Conservation (phyloP, 2,329 filamentous ascomycete species). For the Byssothecium circinans region DNA sequence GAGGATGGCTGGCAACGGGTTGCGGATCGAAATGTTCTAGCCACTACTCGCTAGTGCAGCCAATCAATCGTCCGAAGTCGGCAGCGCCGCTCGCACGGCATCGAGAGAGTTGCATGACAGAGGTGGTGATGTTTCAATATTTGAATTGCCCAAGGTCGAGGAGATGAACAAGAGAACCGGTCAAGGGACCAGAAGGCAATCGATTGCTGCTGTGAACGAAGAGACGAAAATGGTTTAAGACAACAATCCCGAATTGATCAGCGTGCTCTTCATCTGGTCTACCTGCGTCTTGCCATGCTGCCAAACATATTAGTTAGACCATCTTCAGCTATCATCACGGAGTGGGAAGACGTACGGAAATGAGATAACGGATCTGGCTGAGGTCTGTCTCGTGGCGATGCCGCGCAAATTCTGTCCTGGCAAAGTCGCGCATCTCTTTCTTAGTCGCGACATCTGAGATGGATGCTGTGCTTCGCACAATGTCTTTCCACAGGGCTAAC, state of each 20-base stretch:
- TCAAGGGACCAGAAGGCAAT: neutral
- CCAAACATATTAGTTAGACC: neutral
- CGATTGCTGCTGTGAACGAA: neutral
- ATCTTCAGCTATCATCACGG: neutral
- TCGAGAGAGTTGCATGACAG: neutral
- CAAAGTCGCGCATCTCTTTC: conserved; percentile 52
- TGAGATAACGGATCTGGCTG: conserved; percentile 12
- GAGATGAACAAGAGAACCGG: neutral
- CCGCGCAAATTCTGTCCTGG: conserved; percentile 53
- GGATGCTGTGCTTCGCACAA: conserved; percentile 46
- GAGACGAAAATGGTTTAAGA: neutral
- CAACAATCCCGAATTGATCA: conserved; percentile 35
- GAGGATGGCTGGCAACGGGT: neutral
- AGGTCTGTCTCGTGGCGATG: conserved; percentile 51
- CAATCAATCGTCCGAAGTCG: neutral
- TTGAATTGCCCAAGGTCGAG: neutral
- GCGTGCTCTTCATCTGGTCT: conserved; percentile 49
- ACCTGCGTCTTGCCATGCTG: conserved; percentile 55
- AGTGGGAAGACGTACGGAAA: conserved; percentile 32
- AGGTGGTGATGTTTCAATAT: neutral
- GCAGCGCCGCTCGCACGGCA: neutral
- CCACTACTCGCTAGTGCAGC: neutral
- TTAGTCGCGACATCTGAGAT: conserved; percentile 33
- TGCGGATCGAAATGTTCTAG: neutral
- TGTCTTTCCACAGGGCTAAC: conserved; percentile 52